Base-by-base conservation (phyloP, 441 rosid genomes). In the Populus hybrid region DNA sequence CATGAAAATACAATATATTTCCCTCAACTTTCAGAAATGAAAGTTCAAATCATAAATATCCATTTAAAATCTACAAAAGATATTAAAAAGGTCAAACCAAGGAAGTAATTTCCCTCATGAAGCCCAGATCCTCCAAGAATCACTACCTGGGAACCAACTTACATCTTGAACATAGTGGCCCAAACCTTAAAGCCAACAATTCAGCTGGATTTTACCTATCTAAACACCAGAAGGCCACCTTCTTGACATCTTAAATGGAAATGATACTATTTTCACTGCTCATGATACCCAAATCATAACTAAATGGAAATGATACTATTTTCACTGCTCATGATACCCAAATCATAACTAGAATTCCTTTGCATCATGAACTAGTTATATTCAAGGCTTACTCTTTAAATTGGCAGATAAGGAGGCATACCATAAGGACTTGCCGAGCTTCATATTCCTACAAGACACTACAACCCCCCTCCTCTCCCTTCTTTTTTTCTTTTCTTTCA, bases 181-280 rank as follows among this genome's bases (percentile, higher is more conserved):
- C 38, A 65, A 75, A 75, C 18, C 63, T 42, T 18, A 46, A 67
- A 66, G 78, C n/a, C 40, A 75, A 40, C n/a, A 32, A 16, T 63
- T 61, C 50, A 76, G 69, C 42, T 70, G 20, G 28, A 16, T 23
- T 70, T 4, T 32, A 61, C 59, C 46, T 28, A 30, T 59, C 28
- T 10, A 61, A 32, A 26, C 63, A 28, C 78, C 66, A 75, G 50
- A 28, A 61, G 30, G 20, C 28, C 2, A 10, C 71, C 42, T 14
- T 20, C 21, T 32, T 14, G 40, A 28, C 35, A 30, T 10, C 66
- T n/a, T 21, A 12, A 67, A 67, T 35, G 8, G 14, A 59, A 59
- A 10, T 75, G 73, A 10, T 18, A 61, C 36, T 59, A 36, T 76
- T 16, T 69, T 61, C 57, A 24, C 23, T 69, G 21, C 6, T 70